phyloP scores from a whole-genome alignment of 805 yeast species.

The Kluyveromyces siamensis region DNA sequence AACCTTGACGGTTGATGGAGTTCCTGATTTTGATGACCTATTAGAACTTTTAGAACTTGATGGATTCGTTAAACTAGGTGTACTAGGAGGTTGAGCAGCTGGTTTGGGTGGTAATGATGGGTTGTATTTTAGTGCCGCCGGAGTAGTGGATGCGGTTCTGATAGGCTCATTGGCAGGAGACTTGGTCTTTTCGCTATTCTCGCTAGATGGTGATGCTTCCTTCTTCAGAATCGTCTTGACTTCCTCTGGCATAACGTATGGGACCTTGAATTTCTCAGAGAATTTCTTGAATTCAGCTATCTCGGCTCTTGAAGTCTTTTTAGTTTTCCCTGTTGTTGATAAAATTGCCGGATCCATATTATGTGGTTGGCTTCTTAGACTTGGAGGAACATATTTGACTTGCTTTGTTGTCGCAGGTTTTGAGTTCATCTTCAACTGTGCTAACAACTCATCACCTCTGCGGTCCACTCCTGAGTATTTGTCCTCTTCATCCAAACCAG shows the following conservation, averaged over 20 bases:
- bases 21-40: slow-evolving; percentile 8
- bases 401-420: slow-evolving; percentile 23
- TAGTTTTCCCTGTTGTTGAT: slow-evolving; percentile 14
- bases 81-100: slow-evolving; percentile 6
- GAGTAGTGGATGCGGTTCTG: neutral
- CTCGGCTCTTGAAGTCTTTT: slow-evolving; percentile 26
- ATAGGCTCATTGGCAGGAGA: neutral
- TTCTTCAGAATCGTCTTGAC: slow-evolving; percentile 36
- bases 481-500: slow-evolving; percentile 91
- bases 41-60: slow-evolving; percentile 4
- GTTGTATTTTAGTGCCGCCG: slow-evolving; percentile 11
- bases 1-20: slow-evolving; percentile 20
- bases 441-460: slow-evolving; percentile 29
- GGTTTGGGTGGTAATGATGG: slow-evolving; percentile 21
- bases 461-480: slow-evolving; percentile 88
- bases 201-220: slow-evolving; percentile 30
- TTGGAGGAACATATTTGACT: slow-evolving; percentile 28
- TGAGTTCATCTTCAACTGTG: slow-evolving; percentile 24
- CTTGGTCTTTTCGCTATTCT: neutral
- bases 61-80: slow-evolving; percentile 7
- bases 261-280: slow-evolving; percentile 72
- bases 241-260: slow-evolving; percentile 44
- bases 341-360: slow-evolving; percentile 28
- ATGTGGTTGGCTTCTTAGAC: slow-evolving; percentile 28
- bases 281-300: slow-evolving; percentile 67